Percentiles rank a stretch among this genome's conserved stretches.
Conservation (phyloP, 2,329 filamentous ascomycete genomes). For the Parastagonospora nodorum region DNA sequence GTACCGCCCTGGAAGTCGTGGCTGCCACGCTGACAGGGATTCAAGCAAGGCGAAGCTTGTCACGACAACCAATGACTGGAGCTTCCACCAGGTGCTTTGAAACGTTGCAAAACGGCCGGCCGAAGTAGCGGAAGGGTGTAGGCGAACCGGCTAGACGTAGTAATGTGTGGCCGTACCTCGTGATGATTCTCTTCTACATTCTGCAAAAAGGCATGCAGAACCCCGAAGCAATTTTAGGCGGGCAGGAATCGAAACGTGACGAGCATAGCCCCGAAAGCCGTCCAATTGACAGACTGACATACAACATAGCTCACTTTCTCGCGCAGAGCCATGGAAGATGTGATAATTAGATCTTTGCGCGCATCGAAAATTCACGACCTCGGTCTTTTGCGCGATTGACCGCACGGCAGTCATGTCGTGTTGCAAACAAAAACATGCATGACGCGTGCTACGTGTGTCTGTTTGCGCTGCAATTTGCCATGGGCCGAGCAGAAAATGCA, state of each 20-base stretch:
- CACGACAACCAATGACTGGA: slow-evolving; percentile 19
- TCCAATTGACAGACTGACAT: too few species aligned
- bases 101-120: slow-evolving; percentile 13
- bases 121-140: neutral
- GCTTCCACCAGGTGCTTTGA: neutral
- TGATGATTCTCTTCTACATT: too few species aligned
- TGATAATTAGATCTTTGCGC: too few species aligned
- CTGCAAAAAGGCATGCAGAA: too few species aligned
- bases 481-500: slow-evolving; percentile 13
- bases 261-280: too few species aligned
- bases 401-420: neutral
- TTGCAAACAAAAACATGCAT: neutral
- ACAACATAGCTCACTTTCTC: too few species aligned
- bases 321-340: too few species aligned
- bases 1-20: slow-evolving; percentile 19
- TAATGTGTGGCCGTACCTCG: too few species aligned
- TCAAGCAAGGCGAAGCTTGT: slow-evolving; percentile 12
- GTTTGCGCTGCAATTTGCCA: neutral
- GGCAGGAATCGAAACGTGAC: too few species aligned
- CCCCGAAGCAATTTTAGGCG: too few species aligned
- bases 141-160: neutral
- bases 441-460: neutral
- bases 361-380: too few species aligned
- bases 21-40: slow-evolving; percentile 21
- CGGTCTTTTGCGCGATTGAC: neutral